These are phyloP conservation scores for Megacollybia platyphylla DNA, from an alignment of 1,284 basidiomycete species.

Conservation along the genomic window DNA sequence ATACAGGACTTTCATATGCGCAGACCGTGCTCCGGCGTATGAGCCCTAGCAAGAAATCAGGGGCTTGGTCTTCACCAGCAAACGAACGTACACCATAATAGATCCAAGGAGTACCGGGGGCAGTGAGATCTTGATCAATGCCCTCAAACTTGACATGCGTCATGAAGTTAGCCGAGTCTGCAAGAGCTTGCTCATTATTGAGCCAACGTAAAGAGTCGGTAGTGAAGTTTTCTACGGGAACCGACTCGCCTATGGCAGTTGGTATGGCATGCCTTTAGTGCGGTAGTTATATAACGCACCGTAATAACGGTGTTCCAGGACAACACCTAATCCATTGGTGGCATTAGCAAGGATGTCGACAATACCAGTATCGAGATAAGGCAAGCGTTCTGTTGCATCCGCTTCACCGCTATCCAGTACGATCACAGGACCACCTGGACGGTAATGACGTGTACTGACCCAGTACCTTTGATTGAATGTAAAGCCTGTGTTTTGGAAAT, in stretches of 20 bases:
- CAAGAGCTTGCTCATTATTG: slow-evolving; percentile 79
- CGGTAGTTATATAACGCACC: slow-evolving; percentile 25
- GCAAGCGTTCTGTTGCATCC: slow-evolving; percentile 51
- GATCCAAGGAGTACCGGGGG: slow-evolving; percentile 75
- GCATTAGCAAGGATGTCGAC: slow-evolving; percentile 74
- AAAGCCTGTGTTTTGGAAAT: slow-evolving; percentile 37
- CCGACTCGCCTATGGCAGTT: slow-evolving; percentile 50
- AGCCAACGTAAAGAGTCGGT: slow-evolving; percentile 73
- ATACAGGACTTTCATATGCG: slow-evolving; percentile 83
- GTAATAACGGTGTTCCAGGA: slow-evolving; percentile 86
- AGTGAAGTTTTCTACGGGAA: slow-evolving; percentile 69
- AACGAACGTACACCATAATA: slow-evolving; percentile 67
- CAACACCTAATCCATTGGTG: slow-evolving; percentile 77
- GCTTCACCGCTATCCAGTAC: slow-evolving; percentile 82
- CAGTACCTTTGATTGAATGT: slow-evolving; percentile 55
- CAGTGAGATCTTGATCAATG: slow-evolving; percentile 57
- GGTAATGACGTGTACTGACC: slow-evolving; percentile 79
- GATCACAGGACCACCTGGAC: slow-evolving; percentile 66
- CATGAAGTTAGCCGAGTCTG: slow-evolving; percentile 93
- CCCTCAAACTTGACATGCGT: slow-evolving; percentile 64
- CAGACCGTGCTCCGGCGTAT: slow-evolving; percentile 89
- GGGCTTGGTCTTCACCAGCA: no score
- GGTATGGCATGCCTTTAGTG: no score
- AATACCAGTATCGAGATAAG: slow-evolving; percentile 75
- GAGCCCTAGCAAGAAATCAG: slow-evolving; percentile 39